phyloP scores from a whole-genome alignment of 2,329 filamentous ascomycete genomes.

The Fusarium pseudoanthophilum region DNA sequence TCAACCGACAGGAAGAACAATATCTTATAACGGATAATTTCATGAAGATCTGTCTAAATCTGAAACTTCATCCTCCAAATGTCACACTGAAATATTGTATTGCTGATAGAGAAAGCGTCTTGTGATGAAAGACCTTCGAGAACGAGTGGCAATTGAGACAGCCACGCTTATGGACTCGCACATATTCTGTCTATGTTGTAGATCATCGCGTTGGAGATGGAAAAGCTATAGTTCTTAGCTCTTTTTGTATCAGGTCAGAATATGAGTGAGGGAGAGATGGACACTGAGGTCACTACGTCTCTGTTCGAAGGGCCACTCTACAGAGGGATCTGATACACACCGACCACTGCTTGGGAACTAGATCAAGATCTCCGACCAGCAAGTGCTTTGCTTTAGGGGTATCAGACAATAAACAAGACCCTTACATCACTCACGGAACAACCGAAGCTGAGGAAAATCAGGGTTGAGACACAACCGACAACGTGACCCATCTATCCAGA shows the following conservation, averaged over 20 bases:
- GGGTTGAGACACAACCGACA: slow-evolving; percentile 11
- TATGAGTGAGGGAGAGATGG: not conserved
- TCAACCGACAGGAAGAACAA: not conserved
- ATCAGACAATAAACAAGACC: not conserved
- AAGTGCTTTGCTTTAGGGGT: not conserved
- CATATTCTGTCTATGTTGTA: not conserved
- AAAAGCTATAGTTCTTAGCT: not conserved
- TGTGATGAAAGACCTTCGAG: not conserved
- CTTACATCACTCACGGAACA: slow-evolving; percentile 1
- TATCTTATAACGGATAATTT: not conserved
- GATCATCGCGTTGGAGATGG: not conserved
- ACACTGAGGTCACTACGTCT: not conserved
- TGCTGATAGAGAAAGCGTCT: not conserved
- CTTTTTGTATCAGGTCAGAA: not conserved
- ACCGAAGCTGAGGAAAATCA: slow-evolving; percentile 25
- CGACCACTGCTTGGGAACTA: not conserved
- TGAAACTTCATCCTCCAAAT: not conserved
- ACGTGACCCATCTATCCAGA: not conserved
- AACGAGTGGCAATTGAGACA: slow-evolving; percentile 25
- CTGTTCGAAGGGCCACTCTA: not conserved
- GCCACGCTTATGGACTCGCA: slow-evolving; percentile 2
- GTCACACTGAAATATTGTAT: slow-evolving; percentile 2
- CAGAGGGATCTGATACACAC: not conserved
- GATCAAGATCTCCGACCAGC: not conserved
- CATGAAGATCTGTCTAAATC: slow-evolving; percentile 10